A percentile compares a stretch with the other conserved stretches of the same genome.
Evolutionary conservation across 345 rosid species (phyloP).

Genomic region (Toxicodendron radicans): DNA sequence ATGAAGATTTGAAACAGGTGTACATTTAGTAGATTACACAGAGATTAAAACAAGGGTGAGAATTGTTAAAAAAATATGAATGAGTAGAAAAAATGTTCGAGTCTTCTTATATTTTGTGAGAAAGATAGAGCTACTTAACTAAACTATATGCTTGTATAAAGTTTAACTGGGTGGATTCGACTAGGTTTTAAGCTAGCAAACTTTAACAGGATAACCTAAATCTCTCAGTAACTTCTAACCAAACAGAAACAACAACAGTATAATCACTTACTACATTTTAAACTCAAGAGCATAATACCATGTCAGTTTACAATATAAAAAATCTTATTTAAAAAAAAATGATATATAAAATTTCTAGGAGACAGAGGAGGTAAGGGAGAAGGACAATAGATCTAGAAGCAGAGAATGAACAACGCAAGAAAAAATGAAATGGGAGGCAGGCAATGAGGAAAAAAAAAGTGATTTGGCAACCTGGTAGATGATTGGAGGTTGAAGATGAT

Average conservation of each 20-base stretch:
- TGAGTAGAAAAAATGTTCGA: not conserved
- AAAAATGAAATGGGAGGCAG: not conserved
- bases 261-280: not conserved
- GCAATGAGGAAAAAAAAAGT: not conserved
- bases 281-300: not conserved
- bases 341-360: not conserved
- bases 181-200: not conserved
- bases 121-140: not conserved
- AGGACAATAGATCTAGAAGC: not conserved
- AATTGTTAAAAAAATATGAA: too few species aligned
- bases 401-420: not conserved
- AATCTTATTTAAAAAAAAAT: too few species aligned
- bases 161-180: not conserved
- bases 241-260: not conserved
- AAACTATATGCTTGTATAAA: not conserved
- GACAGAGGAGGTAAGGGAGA: not conserved
- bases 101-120: not conserved
- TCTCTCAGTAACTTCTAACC: not conserved
- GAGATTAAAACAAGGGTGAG: too few species aligned
- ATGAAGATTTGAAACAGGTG: not conserved
- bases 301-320: too few species aligned
- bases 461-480: not conserved
- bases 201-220: not conserved
- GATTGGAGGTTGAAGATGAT: not conserved
- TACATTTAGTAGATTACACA: not conserved